Base-by-base conservation (phyloP, 2,329 filamentous ascomycete genomes). In the Talaromyces islandicus region DNA sequence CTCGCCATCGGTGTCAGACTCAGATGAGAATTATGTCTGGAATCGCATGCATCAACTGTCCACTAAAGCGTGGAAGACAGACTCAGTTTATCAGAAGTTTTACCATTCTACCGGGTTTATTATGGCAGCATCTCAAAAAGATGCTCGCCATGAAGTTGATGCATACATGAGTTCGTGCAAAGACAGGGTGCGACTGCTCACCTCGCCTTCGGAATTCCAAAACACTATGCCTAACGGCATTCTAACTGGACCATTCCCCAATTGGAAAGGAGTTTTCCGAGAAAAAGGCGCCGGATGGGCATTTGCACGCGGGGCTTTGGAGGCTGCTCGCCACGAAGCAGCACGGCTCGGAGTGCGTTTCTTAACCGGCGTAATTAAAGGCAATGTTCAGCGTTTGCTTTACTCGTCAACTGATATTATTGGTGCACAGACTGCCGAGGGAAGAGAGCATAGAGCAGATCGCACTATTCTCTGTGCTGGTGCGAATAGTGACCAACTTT, bases 251-350 rank as follows among this genome's bases (percentile, higher is more conserved):
- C 79, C 57, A 70, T 60, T 60, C 19, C 54, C 76, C 0, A 71
- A 71, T 7, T 80, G 79, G 78, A 69, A 69, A 64, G 79, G 77
- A 7, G 77, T 75, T 66, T 73, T 68, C 64, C 75, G 75, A 63
- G 67, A 70, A n/a, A 67, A 70, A 21, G 74, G 75, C 17, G 80
- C 79, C 14, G 82, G 81, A 4, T 84, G 81, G 80, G 78, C 82
- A 4, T 78, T 79, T 65, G 81, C 81, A 11, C 71, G 76, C 9
- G 77, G 78, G 41, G 78, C 80, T 1, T 64, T 83, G 35, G 66
- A 73, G 57, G 74, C 78, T 48, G 77, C 77, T 9, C 73, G 75
- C n/a, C 63, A 67, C 4, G 81, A 81, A 65, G 78, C 80, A 0
- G 58, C 71, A 43, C 69, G 69, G 30, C 62, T 82, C 9, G 81